Evolutionary conservation across 2,329 filamentous ascomycete genomes (phyloP).

Genomic region (Eurotiales sp.): DNA sequence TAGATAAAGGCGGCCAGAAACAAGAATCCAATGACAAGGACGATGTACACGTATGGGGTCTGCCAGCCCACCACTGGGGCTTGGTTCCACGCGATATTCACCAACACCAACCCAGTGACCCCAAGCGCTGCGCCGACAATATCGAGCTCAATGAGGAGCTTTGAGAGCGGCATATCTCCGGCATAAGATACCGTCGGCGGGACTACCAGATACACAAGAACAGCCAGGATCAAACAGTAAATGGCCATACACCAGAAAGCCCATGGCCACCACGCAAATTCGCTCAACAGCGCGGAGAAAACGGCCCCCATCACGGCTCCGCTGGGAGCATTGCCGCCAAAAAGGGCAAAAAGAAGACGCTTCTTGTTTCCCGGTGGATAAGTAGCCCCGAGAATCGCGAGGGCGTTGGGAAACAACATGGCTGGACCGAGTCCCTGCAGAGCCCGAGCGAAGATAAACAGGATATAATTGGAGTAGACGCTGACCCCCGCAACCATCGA

Average conservation of each 20-base stretch:
- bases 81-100: conserved; percentile 68
- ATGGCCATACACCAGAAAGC: conserved; percentile 46
- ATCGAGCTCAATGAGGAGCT: conserved; percentile 23
- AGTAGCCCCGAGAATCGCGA: conserved; percentile 58
- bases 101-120: conserved; percentile 50
- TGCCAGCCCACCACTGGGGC: conserved; percentile 58
- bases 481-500: conserved; percentile 34
- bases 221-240: conserved; percentile 26
- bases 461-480: conserved; percentile 40
- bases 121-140: conserved; percentile 23
- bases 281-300: conserved; percentile 39
- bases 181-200: conserved; percentile 6
- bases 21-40: conserved; percentile 56
- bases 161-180: neutral
- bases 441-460: conserved; percentile 52
- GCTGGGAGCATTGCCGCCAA: conserved; percentile 48
- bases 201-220: conserved; percentile 7
- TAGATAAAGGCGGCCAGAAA: conserved; percentile 56
- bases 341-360: conserved; percentile 56
- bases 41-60: conserved; percentile 52
- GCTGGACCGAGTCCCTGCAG: conserved; percentile 58
- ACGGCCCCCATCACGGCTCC: conserved; percentile 42
- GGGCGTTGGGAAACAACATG: conserved; percentile 59
- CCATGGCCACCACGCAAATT: conserved; percentile 53
- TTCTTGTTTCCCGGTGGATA: conserved; percentile 58